Evolutionary conservation across 768 basidiomycete species (phyloP).

Genomic region (Podaxis sp.): DNA sequence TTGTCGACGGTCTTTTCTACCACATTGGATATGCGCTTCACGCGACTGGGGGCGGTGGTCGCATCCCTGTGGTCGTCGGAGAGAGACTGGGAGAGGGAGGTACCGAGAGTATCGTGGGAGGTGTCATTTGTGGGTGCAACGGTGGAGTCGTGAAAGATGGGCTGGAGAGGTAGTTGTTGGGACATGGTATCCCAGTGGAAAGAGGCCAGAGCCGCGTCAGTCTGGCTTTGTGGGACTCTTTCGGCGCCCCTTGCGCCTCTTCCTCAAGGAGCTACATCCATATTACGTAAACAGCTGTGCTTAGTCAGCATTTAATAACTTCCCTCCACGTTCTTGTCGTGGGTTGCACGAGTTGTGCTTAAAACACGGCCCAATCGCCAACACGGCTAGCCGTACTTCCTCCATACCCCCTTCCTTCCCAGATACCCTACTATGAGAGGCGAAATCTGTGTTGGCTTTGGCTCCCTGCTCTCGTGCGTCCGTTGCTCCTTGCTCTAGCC

Average conservation of each 20-base stretch:
- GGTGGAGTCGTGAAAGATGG: slow-evolving; percentile 22
- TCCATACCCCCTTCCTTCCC: slow-evolving; percentile 20
- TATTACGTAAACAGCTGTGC: slow-evolving; percentile 3
- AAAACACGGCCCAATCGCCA: slow-evolving; percentile 10
- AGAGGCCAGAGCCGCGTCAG: slow-evolving; percentile 8
- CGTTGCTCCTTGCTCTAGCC: slow-evolving; percentile 16
- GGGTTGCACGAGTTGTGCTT: slow-evolving; percentile 15
- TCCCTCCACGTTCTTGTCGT: slow-evolving; percentile 31
- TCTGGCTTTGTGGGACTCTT: slow-evolving; percentile 1
- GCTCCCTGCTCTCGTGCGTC: slow-evolving; percentile 70
- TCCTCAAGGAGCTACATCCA: neutral
- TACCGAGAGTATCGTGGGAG: slow-evolving; percentile 29
- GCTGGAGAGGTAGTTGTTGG: slow-evolving; percentile 22
- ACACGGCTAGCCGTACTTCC: slow-evolving; percentile 20
- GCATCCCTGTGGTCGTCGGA: slow-evolving; percentile 20
- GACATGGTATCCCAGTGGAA: slow-evolving; percentile 21
- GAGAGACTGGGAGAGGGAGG: slow-evolving; percentile 27
- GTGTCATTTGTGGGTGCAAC: slow-evolving; percentile 30
- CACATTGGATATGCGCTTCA: slow-evolving; percentile 48
- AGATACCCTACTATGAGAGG: slow-evolving; percentile 51
- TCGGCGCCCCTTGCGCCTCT: neutral
- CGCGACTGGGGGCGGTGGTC: slow-evolving; percentile 31
- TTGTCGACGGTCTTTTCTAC: slow-evolving; percentile 63
- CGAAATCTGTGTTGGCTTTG: slow-evolving; percentile 72
- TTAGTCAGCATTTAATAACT: slow-evolving; percentile 1